Evolutionary conservation across 306 rosid genomes (phyloP).

Genomic region (Echinosophora koreensis): DNA sequence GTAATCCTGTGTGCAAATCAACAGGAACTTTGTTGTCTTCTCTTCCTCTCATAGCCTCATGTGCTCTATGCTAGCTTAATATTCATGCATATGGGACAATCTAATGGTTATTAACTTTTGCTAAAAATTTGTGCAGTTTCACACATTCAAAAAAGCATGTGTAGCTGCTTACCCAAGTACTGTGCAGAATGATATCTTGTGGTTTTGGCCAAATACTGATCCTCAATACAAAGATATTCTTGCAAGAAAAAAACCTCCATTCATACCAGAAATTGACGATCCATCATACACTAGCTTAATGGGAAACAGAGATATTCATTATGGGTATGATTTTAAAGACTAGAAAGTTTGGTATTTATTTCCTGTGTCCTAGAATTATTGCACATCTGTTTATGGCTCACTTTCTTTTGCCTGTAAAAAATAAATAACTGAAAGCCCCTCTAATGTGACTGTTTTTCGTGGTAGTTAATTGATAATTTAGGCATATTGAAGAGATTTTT

Average conservation of each 20-base stretch:
- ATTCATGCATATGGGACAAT: not conserved
- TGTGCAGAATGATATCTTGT: conserved; percentile 76
- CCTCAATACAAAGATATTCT: conserved; percentile 82
- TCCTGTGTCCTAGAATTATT: not conserved
- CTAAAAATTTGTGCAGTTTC: conserved; percentile 63
- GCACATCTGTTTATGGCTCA: not conserved
- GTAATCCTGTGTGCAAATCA: conserved; percentile 4
- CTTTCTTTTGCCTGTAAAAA: conserved; percentile 12
- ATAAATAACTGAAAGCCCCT: not conserved
- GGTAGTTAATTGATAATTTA: conserved; percentile 15
- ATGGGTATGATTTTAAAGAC: conserved; percentile 68
- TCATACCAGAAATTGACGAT: conserved; percentile 76
- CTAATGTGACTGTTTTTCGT: conserved; percentile 12
- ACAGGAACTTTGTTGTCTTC: conserved; percentile 11
- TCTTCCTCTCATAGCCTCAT: conserved; percentile 9
- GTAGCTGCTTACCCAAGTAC: conserved; percentile 79
- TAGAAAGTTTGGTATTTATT: conserved; percentile 12
- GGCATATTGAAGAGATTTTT: not conserved
- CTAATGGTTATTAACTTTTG: conserved; percentile 42
- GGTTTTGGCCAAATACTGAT: conserved; percentile 94
- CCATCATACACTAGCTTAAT: conserved; percentile 66
- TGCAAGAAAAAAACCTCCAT: conserved; percentile 66
- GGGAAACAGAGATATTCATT: conserved; percentile 80
- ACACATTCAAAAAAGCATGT: conserved; percentile 79
- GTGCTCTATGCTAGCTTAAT: conserved; percentile 16